Evolutionary conservation across 2,329 filamentous ascomycete genomes (phyloP).

Genomic region (Alternaria sp.): DNA sequence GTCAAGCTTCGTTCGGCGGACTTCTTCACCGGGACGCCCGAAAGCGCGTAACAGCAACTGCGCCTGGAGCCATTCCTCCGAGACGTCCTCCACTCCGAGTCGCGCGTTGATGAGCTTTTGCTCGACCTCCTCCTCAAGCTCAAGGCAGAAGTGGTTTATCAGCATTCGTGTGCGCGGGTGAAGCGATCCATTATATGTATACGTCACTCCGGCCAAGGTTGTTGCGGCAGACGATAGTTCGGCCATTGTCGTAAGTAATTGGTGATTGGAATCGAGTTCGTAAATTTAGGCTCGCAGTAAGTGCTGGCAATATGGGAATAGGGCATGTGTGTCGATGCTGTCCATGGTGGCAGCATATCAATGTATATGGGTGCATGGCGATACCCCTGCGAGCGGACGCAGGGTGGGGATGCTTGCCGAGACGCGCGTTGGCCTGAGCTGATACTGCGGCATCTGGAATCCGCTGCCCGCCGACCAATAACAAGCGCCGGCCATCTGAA

Average conservation of each 20-base stretch:
- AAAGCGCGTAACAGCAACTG: background rate
- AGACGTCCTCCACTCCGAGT: background rate
- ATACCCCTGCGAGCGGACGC: background rate
- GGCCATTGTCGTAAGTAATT: background rate
- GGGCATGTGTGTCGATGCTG: background rate
- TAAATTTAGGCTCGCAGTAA: background rate
- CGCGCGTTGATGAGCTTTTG: background rate
- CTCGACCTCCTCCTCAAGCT: background rate
- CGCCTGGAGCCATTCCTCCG: background rate
- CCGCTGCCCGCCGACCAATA: background rate
- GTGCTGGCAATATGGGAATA: background rate
- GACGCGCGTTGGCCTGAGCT: background rate
- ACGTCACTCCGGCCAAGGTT: background rate
- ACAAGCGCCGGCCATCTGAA: background rate
- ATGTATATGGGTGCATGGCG: background rate
- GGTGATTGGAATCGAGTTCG: background rate
- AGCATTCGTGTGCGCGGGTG: background rate
- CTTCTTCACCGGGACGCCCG: background rate
- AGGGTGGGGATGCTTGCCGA: background rate
- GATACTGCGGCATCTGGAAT: background rate
- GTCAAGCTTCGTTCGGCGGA: background rate
- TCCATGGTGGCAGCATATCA: background rate
- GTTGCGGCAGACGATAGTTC: fast-evolving
- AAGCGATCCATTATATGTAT: background rate
- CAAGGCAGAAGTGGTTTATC: background rate